These are phyloP conservation scores for Brassica carinata DNA, from an alignment of 345 rosid species.

Conservation along the genomic window DNA sequence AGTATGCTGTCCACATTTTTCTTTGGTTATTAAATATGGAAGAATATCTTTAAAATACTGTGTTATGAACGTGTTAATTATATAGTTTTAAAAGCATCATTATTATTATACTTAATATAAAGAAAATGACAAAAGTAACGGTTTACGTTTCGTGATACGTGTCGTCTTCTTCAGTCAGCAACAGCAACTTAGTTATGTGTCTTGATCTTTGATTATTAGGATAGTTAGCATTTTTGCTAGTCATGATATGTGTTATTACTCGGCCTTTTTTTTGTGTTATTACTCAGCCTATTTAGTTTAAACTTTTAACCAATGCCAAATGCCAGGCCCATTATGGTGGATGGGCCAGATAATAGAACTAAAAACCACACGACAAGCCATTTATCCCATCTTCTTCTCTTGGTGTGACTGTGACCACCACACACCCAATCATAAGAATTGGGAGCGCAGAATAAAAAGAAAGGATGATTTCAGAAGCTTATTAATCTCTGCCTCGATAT, in stretches of 20 bases:
- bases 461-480: background rate
- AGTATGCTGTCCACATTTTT: too few relatives aligned
- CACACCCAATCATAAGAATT: background rate
- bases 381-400: conserved; percentile 7
- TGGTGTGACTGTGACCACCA: background rate
- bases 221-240: background rate
- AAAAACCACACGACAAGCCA: background rate
- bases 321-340: background rate
- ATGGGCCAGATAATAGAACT: background rate
- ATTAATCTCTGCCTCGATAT: conserved; percentile 25
- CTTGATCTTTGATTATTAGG: background rate
- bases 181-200: background rate
- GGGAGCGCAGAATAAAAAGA: background rate
- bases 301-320: too few relatives aligned
- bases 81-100: too few relatives aligned
- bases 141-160: background rate
- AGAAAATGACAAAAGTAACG: background rate
- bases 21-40: too few relatives aligned
- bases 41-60: too few relatives aligned
- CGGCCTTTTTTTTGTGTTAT: too few relatives aligned
- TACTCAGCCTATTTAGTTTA: too few relatives aligned
- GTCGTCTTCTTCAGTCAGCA: background rate
- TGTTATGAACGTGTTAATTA: too few relatives aligned
- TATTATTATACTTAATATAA: background rate
- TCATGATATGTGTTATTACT: too few relatives aligned